Conservation (phyloP, 257 asterid genomes). For the Anisodus tanguticus region DNA sequence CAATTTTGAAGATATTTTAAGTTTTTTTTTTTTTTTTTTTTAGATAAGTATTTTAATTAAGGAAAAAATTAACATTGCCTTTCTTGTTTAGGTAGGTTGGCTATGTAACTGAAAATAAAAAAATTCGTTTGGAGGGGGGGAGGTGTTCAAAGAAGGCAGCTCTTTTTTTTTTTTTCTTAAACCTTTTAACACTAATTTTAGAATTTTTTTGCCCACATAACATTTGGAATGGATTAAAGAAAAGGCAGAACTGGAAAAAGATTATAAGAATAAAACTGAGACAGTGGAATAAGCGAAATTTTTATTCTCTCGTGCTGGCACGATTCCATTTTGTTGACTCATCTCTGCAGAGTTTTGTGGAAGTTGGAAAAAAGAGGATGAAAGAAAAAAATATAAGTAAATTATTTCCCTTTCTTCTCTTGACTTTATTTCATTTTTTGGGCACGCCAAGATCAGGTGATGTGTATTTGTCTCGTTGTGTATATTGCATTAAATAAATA, state of each 20-base stretch:
- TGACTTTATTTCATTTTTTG: slow-evolving; percentile 10
- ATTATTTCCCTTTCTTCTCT: slow-evolving; percentile 2
- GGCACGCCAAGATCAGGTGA: slow-evolving; percentile 20
- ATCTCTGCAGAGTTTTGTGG: slow-evolving; percentile 6
- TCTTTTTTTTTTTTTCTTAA: background rate
- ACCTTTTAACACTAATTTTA: background rate
- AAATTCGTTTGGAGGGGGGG: too few relatives aligned
- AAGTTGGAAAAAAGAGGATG: background rate
- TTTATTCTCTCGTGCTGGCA: slow-evolving; percentile 18
- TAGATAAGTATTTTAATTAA: too few relatives aligned
- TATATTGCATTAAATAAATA: background rate
- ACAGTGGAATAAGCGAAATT: slow-evolving; percentile 6
- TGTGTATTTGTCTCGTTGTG: slow-evolving; percentile 22
- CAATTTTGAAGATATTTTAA: too few relatives aligned
- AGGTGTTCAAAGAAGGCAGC: too few relatives aligned
- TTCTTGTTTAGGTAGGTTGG: too few relatives aligned
- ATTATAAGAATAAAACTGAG: background rate
- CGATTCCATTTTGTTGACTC: slow-evolving; percentile 21
- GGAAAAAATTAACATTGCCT: too few relatives aligned
- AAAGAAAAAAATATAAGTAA: background rate
- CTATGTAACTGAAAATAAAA: too few relatives aligned
- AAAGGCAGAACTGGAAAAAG: background rate
- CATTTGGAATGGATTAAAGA: background rate
- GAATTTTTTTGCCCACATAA: background rate
- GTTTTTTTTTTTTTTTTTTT: too few relatives aligned